A percentile compares a stretch with the other conserved stretches of the same genome.
These are phyloP conservation scores for Groenewaldozyma sp. DNA, from an alignment of 1,139 yeast species.

Conservation along the genomic window DNA sequence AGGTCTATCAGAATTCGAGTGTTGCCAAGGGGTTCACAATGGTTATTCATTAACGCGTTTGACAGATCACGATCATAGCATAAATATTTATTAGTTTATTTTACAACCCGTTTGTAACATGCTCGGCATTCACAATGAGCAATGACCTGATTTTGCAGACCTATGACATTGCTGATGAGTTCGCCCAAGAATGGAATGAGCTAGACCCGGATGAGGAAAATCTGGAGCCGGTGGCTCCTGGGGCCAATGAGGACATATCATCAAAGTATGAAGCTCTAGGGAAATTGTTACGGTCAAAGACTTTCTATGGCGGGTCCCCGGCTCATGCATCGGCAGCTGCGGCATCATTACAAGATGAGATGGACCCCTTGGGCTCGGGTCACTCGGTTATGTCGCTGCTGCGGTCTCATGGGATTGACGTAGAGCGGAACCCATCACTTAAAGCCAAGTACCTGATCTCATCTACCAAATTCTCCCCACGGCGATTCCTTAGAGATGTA, in stretches of 20 bases:
- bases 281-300: constrained; percentile 16
- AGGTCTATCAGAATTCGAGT: constrained; percentile 1
- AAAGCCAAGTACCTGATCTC: constrained; percentile 52
- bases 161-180: constrained; percentile 25
- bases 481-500: constrained; percentile 55
- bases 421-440: constrained; percentile 18
- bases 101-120: too few species aligned
- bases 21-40: background rate
- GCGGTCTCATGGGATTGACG: constrained; percentile 24
- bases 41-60: background rate
- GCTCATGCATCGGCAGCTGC: constrained; percentile 13
- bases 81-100: too few species aligned
- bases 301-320: constrained; percentile 4
- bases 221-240: constrained; percentile 5
- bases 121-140: too few species aligned
- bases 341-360: constrained; percentile 25
- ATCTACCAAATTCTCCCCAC: constrained; percentile 64
- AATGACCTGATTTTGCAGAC: constrained; percentile 12
- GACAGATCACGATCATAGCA: too few species aligned
- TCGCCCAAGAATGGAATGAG: constrained; percentile 24
- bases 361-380: constrained; percentile 32
- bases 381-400: constrained; percentile 26
- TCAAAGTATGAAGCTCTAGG: constrained; percentile 22
- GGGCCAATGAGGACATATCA: constrained; percentile 13
- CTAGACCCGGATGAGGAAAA: constrained; percentile 2